Percentiles rank a stretch among this genome's conserved stretches.
These are phyloP conservation scores for Capronia epimyces DNA, from an alignment of 2,329 filamentous ascomycete genomes.

Conservation along the genomic window DNA sequence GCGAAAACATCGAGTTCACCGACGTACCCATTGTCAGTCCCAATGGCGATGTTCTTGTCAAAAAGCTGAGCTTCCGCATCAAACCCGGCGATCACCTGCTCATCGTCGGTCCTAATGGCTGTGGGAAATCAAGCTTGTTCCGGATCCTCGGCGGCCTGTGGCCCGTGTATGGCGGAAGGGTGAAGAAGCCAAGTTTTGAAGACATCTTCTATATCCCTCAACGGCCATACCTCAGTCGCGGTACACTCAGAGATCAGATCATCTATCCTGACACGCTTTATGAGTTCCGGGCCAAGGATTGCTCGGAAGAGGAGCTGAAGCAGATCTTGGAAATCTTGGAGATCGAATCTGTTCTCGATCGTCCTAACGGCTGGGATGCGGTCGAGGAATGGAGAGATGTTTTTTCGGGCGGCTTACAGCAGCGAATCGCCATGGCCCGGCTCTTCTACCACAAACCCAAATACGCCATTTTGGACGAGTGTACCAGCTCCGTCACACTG, in stretches of 20 bases:
- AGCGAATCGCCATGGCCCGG: slow-evolving; percentile 92
- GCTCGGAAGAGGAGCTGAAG: slow-evolving; percentile 75
- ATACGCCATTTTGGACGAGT: slow-evolving; percentile 96
- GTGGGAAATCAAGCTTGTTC: slow-evolving; percentile 93
- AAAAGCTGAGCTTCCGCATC: slow-evolving; percentile 79
- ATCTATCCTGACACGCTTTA: slow-evolving; percentile 88
- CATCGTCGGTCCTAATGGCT: slow-evolving; percentile 94
- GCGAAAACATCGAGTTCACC: slow-evolving; percentile 74
- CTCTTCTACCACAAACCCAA: slow-evolving; percentile 89
- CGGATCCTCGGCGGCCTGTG: slow-evolving; percentile 92
- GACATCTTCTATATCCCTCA: slow-evolving; percentile 99
- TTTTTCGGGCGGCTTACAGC: slow-evolving; percentile 84
- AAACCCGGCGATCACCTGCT: slow-evolving; percentile 82
- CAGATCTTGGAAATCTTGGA: slow-evolving; percentile 72
- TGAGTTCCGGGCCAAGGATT: slow-evolving; percentile 77
- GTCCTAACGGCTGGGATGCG: slow-evolving; percentile 80
- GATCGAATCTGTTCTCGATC: slow-evolving; percentile 73
- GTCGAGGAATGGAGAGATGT: slow-evolving; percentile 97
- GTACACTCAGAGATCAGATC: slow-evolving; percentile 90
- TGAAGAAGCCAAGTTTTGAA: slow-evolving; percentile 83
- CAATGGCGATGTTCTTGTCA: slow-evolving; percentile 88
- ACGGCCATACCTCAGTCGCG: slow-evolving; percentile 84
- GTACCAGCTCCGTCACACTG: slow-evolving; percentile 88
- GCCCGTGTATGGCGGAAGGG: slow-evolving; percentile 93
- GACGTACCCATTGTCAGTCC: slow-evolving; percentile 94